phyloP scores from a whole-genome alignment of 495 filamentous ascomycete genomes.

The Aspergillus incahuasiensis region DNA sequence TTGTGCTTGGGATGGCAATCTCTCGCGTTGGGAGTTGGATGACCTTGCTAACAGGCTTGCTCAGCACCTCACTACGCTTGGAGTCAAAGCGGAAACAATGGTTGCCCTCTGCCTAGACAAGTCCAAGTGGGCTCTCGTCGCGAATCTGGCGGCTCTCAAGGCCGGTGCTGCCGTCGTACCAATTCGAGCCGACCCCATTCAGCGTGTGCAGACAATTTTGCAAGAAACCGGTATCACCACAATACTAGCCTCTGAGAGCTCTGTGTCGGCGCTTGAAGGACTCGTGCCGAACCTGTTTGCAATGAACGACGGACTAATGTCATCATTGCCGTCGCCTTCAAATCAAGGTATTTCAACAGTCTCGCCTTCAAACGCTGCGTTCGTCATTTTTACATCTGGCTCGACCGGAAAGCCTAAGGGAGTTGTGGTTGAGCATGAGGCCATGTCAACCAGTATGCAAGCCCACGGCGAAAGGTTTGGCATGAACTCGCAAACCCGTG shows the following conservation, averaged over 20 bases:
- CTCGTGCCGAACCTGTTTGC: conserved; percentile 3
- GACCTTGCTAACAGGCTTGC: conserved; percentile 29
- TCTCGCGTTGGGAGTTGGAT: conserved; percentile 32
- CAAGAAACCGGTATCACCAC: conserved; percentile 22
- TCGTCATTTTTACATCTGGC: conserved; percentile 35
- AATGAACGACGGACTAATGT: not conserved
- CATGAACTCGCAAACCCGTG: conserved; percentile 26
- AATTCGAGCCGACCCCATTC: conserved; percentile 21
- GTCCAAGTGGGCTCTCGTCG: conserved; percentile 39
- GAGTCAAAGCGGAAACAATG: conserved; percentile 34
- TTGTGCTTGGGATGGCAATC: conserved; percentile 25
- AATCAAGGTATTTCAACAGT: not conserved
- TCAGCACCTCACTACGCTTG: conserved; percentile 21
- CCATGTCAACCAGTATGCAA: conserved; percentile 25
- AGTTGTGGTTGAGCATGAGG: conserved; percentile 40
- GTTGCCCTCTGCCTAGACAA: conserved; percentile 52
- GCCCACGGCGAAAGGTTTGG: conserved; percentile 15
- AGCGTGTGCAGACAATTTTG: conserved; percentile 26
- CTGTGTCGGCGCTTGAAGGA: conserved; percentile 1
- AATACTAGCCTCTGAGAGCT: conserved; percentile 19
- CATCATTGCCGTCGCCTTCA: not conserved
- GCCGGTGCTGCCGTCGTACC: conserved; percentile 29
- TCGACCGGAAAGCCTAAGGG: conserved; percentile 38
- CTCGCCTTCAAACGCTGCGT: conserved; percentile 2
- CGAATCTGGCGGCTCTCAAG: conserved; percentile 32